A percentile compares a stretch with the other conserved stretches of the same genome.
Evolutionary conservation across 2,329 filamentous ascomycete genomes (phyloP).

Genomic region (Fusarium subtropicale): DNA sequence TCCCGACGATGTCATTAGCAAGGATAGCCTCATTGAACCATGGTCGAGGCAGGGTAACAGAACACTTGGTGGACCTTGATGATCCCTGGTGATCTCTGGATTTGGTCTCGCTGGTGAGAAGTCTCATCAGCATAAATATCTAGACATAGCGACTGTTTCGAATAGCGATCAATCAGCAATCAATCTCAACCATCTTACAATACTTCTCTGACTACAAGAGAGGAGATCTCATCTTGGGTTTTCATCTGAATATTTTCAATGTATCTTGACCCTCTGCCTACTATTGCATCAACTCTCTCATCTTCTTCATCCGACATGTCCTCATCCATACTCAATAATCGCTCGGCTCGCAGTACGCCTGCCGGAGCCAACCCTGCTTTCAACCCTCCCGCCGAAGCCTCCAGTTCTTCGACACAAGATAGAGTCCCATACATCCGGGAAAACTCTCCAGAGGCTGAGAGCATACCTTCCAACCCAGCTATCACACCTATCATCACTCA

Average conservation of each 20-base stretch:
- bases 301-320: conserved; percentile 36
- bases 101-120: conserved; percentile 16
- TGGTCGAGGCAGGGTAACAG: conserved; percentile 33
- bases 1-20: conserved; percentile 42
- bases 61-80: conserved; percentile 13
- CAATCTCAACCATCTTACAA: conserved; percentile 4
- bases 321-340: conserved; percentile 29
- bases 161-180: conserved; percentile 5
- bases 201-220: conserved; percentile 11
- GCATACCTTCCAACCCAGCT: conserved; percentile 17
- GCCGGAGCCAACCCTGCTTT: conserved; percentile 34
- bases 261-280: conserved; percentile 31
- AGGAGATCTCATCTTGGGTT: conserved; percentile 8
- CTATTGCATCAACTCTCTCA: conserved; percentile 35
- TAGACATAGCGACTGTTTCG: conserved; percentile 17
- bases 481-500: conserved; percentile 25
- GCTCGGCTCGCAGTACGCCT: conserved; percentile 45
- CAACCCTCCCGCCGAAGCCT: conserved; percentile 36
- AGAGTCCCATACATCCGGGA: conserved; percentile 28
- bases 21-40: conserved; percentile 40
- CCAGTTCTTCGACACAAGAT: conserved; percentile 24
- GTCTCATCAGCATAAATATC: conserved; percentile 39
- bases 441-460: conserved; percentile 18
- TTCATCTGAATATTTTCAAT: conserved; percentile 19
- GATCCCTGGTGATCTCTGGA: conserved; percentile 11